A percentile compares a stretch with the other conserved stretches of the same genome.
Conservation (phyloP, 2,329 filamentous ascomycete species). For the Daldinia sp. region DNA sequence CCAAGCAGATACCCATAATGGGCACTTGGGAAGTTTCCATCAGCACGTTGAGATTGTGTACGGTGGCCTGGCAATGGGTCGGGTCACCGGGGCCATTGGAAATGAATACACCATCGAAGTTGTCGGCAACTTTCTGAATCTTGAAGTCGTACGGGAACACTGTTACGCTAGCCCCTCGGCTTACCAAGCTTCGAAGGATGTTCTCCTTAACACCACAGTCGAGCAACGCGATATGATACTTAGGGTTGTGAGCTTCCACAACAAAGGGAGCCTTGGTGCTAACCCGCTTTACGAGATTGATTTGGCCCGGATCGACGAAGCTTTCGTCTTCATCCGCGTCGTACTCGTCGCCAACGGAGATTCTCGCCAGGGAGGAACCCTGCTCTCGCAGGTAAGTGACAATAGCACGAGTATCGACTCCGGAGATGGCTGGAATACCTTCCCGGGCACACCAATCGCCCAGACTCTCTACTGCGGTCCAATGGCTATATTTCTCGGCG, state of each 20-base stretch:
- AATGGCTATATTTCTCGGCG: conserved; percentile 94
- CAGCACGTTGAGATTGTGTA: conserved; percentile 88
- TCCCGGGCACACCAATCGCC: conserved; percentile 95
- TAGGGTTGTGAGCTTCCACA: conserved; percentile 82
- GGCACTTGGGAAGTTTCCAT: conserved; percentile 92
- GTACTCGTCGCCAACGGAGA: conserved; percentile 96
- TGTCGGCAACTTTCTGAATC: conserved; percentile 96
- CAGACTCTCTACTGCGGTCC: conserved; percentile 96
- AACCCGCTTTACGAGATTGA: conserved; percentile 95
- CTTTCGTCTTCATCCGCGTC: conserved; percentile 98
- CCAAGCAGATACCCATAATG: conserved; percentile 97
- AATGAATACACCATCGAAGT: conserved; percentile 99
- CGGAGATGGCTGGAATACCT: conserved; percentile 94
- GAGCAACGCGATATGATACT: conserved; percentile 90
- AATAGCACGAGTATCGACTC: conserved; percentile 95
- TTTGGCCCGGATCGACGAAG: conserved; percentile 92
- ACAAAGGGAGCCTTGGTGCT: conserved; percentile 99
- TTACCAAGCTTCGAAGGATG: conserved; percentile 93
- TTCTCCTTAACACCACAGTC: conserved; percentile 99
- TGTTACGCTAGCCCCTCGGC: conserved; percentile 89
- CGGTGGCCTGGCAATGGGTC: conserved; percentile 93
- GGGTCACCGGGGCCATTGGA: conserved; percentile 98
- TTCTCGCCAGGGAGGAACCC: conserved; percentile 93
- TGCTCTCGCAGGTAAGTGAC: conserved; percentile 96
- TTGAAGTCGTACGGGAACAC: conserved; percentile 97